phyloP scores from a whole-genome alignment of 495 filamentous ascomycete species.

The Penicillium ochrochloron region DNA sequence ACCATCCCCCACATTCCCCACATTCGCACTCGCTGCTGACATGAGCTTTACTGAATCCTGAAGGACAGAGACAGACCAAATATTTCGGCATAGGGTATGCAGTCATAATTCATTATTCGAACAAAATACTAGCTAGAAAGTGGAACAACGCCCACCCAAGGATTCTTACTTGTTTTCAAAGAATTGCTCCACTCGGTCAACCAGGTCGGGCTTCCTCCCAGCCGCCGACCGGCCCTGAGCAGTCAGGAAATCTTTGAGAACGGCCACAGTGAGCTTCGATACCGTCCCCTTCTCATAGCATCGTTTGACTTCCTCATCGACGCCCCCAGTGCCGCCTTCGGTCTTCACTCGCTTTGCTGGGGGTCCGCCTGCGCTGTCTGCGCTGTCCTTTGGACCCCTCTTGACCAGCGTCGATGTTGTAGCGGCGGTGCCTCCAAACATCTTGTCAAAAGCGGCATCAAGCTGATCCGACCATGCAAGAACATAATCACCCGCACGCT shows the following conservation, averaged over 20 bases:
- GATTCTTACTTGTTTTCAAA: constrained; percentile 60
- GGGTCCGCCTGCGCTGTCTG: constrained; percentile 33
- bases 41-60: neutral
- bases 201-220: constrained; percentile 79
- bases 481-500: constrained; percentile 76
- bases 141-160: neutral
- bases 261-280: constrained; percentile 69
- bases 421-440: constrained; percentile 42
- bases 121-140: neutral
- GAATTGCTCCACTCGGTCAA: constrained; percentile 78
- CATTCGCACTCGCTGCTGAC: constrained; percentile 7
- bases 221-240: constrained; percentile 62
- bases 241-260: constrained; percentile 69
- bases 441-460: constrained; percentile 54
- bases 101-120: constrained; percentile 26
- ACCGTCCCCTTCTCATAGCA: constrained; percentile 63
- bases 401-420: constrained; percentile 50
- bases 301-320: constrained; percentile 63
- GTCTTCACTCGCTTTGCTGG: constrained; percentile 57
- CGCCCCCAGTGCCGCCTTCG: constrained; percentile 43
- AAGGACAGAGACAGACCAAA: too few species aligned
- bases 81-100: neutral
- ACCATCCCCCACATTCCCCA: constrained; percentile 17
- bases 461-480: constrained; percentile 75
- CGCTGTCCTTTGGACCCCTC: constrained; percentile 44